Base-by-base conservation (phyloP, 352 stramenopile species). In the Phytophthora ohioensis region DNA sequence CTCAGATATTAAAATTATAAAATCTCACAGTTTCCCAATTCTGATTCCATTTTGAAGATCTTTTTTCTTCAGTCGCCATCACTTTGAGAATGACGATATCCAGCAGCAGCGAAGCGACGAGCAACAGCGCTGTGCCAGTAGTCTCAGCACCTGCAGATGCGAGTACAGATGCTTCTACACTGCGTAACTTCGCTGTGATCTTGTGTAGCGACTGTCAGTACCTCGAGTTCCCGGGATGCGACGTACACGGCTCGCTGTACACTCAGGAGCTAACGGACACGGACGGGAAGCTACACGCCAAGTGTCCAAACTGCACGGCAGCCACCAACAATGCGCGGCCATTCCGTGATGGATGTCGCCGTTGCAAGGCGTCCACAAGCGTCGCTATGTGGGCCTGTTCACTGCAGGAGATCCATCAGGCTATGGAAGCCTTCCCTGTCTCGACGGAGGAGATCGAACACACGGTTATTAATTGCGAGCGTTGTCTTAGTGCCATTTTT, bases 181-280 rank as follows among this genome's bases (percentile, higher is more conserved):
- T 97, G 64, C 88, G 90, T 0, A 73, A 69, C 17, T 97, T 95
- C 57, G 87, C 87, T 5, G 86, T 88, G 34, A 95, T 97, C 66
- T 68, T 95, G 8, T 97, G 90, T 73, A 80, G 76, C 69, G 72
- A 85, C 32, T 97, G 90, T 52, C 78, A 88, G n/a, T 97, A 94
- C 65, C 68, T 97, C 17, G 90, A 97, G 70, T 97, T 97, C 58
- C 90, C 90, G 0, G 90, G 90, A 42, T 97, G 90, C 59, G 88
- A 97, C 57, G 82, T 95, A 7, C 90, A 97, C 54, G 87, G 89
- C 51, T 75, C 92, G 1, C 63, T 97, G 34, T 97, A 96, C 61
- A 94, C 88, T 5, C 77, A 97, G 39, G 76, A 75, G 46, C 57
- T 91, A n/a, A 36, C 61, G 5, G 67, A 80, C 45, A 42, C 34